Evolutionary conservation across 1,139 yeast genomes (phyloP).

Genomic region (Debaryomyces sp.): DNA sequence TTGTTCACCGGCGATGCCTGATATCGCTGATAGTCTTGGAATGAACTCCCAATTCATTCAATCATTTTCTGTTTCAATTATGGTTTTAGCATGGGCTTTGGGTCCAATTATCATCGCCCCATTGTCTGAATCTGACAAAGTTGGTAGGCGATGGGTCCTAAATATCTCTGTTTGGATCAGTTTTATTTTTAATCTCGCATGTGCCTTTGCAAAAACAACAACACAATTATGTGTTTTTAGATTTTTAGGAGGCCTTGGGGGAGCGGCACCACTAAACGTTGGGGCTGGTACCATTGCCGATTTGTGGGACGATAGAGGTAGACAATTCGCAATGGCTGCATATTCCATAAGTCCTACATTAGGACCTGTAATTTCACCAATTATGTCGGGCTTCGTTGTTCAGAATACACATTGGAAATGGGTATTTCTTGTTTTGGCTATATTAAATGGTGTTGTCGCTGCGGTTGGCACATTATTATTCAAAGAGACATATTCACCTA

Average conservation of each 20-base stretch:
- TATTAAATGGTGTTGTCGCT: slow-evolving; percentile 55
- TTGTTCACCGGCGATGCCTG: slow-evolving; percentile 57
- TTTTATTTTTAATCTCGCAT: slow-evolving; percentile 57
- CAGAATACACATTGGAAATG: slow-evolving; percentile 50
- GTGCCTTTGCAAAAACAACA: slow-evolving; percentile 55
- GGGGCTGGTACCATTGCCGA: slow-evolving; percentile 78
- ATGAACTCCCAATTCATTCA: slow-evolving; percentile 40
- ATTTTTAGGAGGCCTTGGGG: slow-evolving; percentile 65
- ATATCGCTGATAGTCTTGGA: slow-evolving; percentile 45
- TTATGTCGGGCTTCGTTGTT: slow-evolving; percentile 33
- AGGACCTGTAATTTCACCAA: slow-evolving; percentile 41
- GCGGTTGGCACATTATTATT: slow-evolving; percentile 44
- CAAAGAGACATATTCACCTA: slow-evolving; percentile 64
- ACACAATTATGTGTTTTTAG: slow-evolving; percentile 61
- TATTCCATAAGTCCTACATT: slow-evolving; percentile 59
- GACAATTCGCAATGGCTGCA: slow-evolving; percentile 62
- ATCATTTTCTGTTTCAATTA: slow-evolving; percentile 57
- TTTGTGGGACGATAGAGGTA: slow-evolving; percentile 50
- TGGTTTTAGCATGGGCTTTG: slow-evolving; percentile 65
- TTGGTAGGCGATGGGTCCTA: slow-evolving; percentile 56
- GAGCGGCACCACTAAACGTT: slow-evolving; percentile 66
- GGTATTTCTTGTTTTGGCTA: slow-evolving; percentile 62
- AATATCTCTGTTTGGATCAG: slow-evolving; percentile 53
- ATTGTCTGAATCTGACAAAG: slow-evolving; percentile 52
- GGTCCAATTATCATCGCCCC: slow-evolving; percentile 66